Percentiles rank a stretch among this genome's conserved stretches.
phyloP scores from a whole-genome alignment of 176 grass and related monocot genomes.

The Zizania latifolia region DNA sequence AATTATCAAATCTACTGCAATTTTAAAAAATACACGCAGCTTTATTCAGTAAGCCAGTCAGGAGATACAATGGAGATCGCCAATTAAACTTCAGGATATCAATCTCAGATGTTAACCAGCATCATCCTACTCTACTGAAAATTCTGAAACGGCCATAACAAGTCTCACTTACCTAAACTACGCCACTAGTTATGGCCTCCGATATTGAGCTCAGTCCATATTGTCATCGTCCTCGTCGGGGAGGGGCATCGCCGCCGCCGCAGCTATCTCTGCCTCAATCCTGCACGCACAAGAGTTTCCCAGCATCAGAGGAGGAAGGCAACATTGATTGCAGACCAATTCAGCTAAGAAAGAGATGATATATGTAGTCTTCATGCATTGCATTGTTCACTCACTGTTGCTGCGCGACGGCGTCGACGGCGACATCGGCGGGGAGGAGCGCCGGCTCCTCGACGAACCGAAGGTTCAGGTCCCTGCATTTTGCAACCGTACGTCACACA shows the following conservation, averaged over 20 bases:
- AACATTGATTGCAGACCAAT: neutral
- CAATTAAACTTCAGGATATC: neutral
- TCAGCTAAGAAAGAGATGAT: neutral
- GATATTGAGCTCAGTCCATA: constrained; percentile 29
- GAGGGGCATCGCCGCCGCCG: constrained; percentile 49
- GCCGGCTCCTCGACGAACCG: constrained; percentile 55
- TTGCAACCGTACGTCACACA: neutral
- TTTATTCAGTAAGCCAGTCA: neutral
- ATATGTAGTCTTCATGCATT: neutral
- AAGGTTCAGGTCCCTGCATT: constrained; percentile 34
- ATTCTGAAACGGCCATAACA: neutral
- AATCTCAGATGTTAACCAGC: no score
- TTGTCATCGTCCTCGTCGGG: constrained; percentile 58
- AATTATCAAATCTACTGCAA: no score
- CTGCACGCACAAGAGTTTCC: constrained; percentile 12
- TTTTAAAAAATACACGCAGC: neutral
- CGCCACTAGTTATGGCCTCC: neutral
- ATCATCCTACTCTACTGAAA: neutral
- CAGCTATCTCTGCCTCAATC: constrained; percentile 48
- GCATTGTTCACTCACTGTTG: constrained; percentile 34
- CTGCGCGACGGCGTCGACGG: constrained; percentile 42
- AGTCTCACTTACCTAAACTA: neutral
- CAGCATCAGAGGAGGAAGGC: neutral
- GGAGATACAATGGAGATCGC: neutral
- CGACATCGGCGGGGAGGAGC: constrained; percentile 53